Evolutionary conservation across 352 stramenopile genomes (phyloP), one percentile per base, ranked within the genome.

Genomic region (Aphanomyces invadans): DNA sequence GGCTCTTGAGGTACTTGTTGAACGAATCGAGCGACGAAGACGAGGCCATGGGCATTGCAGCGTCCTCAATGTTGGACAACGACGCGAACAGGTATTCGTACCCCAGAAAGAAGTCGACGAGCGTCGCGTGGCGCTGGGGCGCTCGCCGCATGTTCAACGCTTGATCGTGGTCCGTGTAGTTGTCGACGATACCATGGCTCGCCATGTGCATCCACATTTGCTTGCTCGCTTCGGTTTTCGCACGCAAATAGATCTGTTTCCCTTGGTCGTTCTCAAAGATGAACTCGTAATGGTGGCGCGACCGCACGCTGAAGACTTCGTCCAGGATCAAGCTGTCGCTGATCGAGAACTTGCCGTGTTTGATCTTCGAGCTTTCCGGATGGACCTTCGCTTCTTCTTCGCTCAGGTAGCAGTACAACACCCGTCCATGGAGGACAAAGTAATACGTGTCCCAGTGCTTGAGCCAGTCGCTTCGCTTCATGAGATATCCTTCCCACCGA

Each of bases 361-460:
- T 94, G 72, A 94, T 94, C 75, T 89, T 90, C 49, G 85, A 94
- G 65, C 91, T 94, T 52, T 79, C 81, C 2, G 85, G 86, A 63
- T 57, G 49, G 49, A 57, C 21, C 29, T 38, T 57, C 25, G 78
- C 82, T 66, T 92, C 84, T 44, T 92, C 81, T 62, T 92, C 78
- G 36, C 77, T 87, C 21, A 90, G 56, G 63, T 92, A 92, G 71
- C 81, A 92, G 64, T 91, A 92, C 32, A 92, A 72, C 38, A 73
- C 72, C 1, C 79, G 74, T 0, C 83, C 81, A 1, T 74, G 75
- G 15, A 93, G 69, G 7, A 91, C 83, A 46, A 93, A 90, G 70
- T 89, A 93, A 76, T 90, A 93, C 49, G 81, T 93, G 60, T 93
- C 85, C 85, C 82, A 92, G 72, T 93, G 81, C 73, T 91, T 93